These are phyloP conservation scores for Pelargonium citronellum DNA, from an alignment of 441 rosid genomes.

Conservation along the genomic window DNA sequence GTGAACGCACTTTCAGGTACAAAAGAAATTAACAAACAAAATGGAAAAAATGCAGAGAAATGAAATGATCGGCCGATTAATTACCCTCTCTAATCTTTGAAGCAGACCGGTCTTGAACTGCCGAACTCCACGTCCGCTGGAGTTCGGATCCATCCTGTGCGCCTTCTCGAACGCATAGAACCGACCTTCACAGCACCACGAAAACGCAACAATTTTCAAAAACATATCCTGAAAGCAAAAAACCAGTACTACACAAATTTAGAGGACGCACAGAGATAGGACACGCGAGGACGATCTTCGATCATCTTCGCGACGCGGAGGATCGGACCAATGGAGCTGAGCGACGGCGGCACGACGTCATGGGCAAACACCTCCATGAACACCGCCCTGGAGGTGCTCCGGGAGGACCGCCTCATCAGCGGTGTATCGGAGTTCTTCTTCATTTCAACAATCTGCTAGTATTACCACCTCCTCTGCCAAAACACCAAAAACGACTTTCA, in stretches of 20 bases:
- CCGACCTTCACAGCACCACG: conserved; percentile 41
- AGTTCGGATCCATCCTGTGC: conserved; percentile 58
- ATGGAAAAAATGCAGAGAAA: neutral
- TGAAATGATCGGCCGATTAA: neutral
- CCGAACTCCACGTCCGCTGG: conserved; percentile 72
- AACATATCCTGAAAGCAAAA: conserved; percentile 1
- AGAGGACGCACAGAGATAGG: conserved; percentile 65
- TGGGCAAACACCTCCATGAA: conserved; percentile 91
- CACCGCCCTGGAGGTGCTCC: conserved; percentile 76
- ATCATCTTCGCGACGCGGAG: conserved; percentile 88
- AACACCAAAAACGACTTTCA: neutral
- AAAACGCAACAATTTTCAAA: neutral
- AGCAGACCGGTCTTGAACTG: conserved; percentile 69
- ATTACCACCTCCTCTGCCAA: no score
- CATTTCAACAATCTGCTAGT: no score
- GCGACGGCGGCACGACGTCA: conserved; percentile 86
- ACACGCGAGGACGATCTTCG: conserved; percentile 97
- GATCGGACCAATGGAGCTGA: conserved; percentile 78
- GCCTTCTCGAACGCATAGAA: conserved; percentile 83
- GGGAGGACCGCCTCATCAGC: conserved; percentile 79
- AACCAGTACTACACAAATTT: neutral
- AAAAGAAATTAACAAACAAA: neutral
- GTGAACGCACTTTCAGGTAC: neutral
- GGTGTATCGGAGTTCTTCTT: neutral
- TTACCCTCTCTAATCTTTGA: conserved; percentile 72